Evolutionary conservation across 169 alveolate species (phyloP).

Genomic region (Eimeria acervulina): DNA sequence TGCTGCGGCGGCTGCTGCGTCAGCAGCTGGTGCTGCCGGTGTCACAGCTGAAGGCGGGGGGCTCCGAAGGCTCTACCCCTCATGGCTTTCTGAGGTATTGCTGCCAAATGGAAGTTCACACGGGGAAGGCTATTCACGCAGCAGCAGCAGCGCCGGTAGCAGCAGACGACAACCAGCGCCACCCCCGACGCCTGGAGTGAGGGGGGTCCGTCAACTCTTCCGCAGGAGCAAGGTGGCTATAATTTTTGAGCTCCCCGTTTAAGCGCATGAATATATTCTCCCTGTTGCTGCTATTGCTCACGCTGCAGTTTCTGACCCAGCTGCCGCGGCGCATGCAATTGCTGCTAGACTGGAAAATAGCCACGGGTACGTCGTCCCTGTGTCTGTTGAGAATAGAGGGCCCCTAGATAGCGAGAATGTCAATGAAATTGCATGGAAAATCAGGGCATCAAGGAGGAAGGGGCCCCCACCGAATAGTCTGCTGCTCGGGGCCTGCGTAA

Average conservation of each 20-base stretch:
- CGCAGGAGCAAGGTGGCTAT: not conserved
- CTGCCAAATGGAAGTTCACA: not conserved
- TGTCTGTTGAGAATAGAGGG: slow-evolving; percentile 47
- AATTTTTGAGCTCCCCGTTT: not conserved
- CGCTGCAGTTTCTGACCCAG: slow-evolving; percentile 35
- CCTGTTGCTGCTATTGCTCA: slow-evolving; percentile 8
- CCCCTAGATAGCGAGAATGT: slow-evolving; percentile 9
- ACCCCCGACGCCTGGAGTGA: not conserved
- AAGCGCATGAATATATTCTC: not conserved
- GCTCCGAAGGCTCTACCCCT: slow-evolving; percentile 51
- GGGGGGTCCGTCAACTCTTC: slow-evolving; percentile 42
- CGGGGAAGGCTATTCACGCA: not conserved
- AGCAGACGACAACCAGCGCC: slow-evolving; percentile 64
- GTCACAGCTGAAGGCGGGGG: slow-evolving; percentile 53
- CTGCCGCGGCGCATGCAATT: slow-evolving; percentile 69
- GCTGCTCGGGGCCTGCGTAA: slow-evolving; percentile 72
- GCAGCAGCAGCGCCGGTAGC: slow-evolving; percentile 48
- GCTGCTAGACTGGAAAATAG: slow-evolving; percentile 46
- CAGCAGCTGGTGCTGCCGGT: slow-evolving; percentile 72
- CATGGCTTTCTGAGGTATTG: slow-evolving; percentile 66
- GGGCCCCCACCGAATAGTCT: slow-evolving; percentile 68
- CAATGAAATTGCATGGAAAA: slow-evolving; percentile 30
- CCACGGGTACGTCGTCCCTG: slow-evolving; percentile 42
- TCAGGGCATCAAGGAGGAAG: slow-evolving; percentile 36
- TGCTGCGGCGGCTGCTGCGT: slow-evolving; percentile 59